Evolutionary conservation across 495 filamentous ascomycete species (phyloP).

Genomic region (Chaetomium cochliodes): DNA sequence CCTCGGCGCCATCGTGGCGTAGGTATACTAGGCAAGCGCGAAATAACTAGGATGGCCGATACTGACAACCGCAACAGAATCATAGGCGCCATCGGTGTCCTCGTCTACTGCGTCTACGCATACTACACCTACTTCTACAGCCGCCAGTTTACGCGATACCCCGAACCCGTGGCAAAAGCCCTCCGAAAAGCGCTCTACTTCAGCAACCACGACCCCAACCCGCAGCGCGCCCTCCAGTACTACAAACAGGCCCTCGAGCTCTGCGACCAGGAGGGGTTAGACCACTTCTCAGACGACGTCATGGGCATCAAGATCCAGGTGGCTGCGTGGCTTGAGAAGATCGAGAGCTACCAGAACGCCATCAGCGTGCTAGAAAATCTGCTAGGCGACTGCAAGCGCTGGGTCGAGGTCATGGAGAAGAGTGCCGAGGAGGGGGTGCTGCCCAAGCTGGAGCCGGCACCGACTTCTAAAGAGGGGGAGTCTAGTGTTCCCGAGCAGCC

Average conservation of each 20-base stretch:
- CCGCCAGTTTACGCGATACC: slow-evolving; percentile 61
- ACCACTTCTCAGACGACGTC: slow-evolving; percentile 85
- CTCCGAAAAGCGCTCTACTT: slow-evolving; percentile 87
- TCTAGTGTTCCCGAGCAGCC: slow-evolving; percentile 12
- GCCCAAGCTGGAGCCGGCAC: slow-evolving; percentile 26
- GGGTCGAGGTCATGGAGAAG: slow-evolving; percentile 59
- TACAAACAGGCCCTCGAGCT: slow-evolving; percentile 73
- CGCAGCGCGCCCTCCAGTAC: slow-evolving; percentile 72
- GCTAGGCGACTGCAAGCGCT: slow-evolving; percentile 57
- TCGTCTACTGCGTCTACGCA: slow-evolving; percentile 58
- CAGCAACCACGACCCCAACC: slow-evolving; percentile 68
- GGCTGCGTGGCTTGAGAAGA: slow-evolving; percentile 72
- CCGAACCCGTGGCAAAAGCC: slow-evolving; percentile 71
- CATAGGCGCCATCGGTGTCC: slow-evolving; percentile 50
- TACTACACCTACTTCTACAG: slow-evolving; percentile 69
- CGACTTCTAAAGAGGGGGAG: slow-evolving; percentile 28
- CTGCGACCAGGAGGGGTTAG: slow-evolving; percentile 69
- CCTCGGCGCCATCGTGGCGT: slow-evolving; percentile 35
- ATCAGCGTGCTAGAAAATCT: slow-evolving; percentile 72
- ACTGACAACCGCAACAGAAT: slow-evolving; percentile 29
- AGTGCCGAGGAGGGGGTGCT: slow-evolving; percentile 51
- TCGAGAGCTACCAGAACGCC: slow-evolving; percentile 61
- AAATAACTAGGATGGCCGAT: neutral
- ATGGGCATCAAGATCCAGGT: slow-evolving; percentile 84
- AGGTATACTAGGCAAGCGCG: neutral